Evolutionary conservation across 2,329 filamentous ascomycete genomes (phyloP).

Genomic region (Phaeosphaeriaceae sp.): DNA sequence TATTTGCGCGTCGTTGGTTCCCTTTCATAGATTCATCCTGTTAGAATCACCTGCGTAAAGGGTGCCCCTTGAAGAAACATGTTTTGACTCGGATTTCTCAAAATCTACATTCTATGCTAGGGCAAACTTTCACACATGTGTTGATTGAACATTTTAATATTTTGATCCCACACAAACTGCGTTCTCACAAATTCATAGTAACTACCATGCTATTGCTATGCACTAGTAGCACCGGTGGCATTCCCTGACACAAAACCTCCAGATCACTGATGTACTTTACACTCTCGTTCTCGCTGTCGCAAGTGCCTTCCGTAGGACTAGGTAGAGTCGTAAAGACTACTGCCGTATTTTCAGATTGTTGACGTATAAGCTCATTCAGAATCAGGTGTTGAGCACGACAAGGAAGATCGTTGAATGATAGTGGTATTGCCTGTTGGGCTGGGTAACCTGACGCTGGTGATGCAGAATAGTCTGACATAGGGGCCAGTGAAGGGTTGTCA

Average conservation of each 20-base stretch:
- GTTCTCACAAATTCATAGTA: constrained; percentile 69
- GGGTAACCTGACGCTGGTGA: constrained; percentile 54
- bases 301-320: constrained; percentile 78
- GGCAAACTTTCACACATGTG: no score
- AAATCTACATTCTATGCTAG: no score
- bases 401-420: constrained; percentile 87
- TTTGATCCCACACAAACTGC: no score
- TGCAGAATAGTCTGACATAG: not conserved
- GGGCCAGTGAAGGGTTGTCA: not conserved
- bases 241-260: constrained; percentile 76
- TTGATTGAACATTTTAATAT: no score
- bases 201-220: constrained; percentile 92
- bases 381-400: constrained; percentile 86
- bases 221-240: constrained; percentile 79
- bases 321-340: constrained; percentile 85
- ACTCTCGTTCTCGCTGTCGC: constrained; percentile 71
- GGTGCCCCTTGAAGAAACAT: no score
- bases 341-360: constrained; percentile 60
- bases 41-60: no score
- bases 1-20: not conserved
- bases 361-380: constrained; percentile 79
- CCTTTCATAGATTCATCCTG: no score
- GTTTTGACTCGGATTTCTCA: no score
- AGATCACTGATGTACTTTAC: constrained; percentile 77
- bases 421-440: constrained; percentile 67